Evolutionary conservation across 257 asterid species (phyloP).

Genomic region (Coffea canephora): DNA sequence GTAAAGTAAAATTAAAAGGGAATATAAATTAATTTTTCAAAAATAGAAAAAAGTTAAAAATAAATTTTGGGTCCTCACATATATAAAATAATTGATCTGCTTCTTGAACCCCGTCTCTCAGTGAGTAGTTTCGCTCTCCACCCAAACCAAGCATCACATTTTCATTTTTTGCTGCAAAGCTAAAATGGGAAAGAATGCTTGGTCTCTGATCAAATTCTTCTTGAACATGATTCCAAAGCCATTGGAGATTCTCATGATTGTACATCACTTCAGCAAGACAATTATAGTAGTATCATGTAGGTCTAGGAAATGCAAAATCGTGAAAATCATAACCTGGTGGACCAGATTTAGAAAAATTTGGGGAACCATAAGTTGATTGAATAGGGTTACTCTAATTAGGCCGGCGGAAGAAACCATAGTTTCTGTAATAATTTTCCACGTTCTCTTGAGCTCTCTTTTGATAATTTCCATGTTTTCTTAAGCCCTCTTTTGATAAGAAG

Average conservation of each 20-base stretch:
- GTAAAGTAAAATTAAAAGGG: no score
- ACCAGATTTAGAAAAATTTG: not conserved
- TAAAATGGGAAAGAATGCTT: no score
- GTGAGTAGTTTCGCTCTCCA: no score
- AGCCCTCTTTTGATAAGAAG: no score
- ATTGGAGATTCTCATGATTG: not conserved
- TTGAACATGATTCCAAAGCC: not conserved
- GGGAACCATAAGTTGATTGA: not conserved
- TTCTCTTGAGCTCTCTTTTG: not conserved
- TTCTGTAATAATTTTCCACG: not conserved
- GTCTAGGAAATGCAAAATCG: no score
- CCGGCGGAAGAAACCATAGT: not conserved
- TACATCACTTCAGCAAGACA: no score
- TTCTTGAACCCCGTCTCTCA: not conserved
- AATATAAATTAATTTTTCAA: no score
- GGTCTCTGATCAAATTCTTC: not conserved
- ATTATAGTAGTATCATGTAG: no score
- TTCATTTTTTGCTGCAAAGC: not conserved
- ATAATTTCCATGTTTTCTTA: no score
- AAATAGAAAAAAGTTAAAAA: no score
- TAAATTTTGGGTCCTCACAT: no score
- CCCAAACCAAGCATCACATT: not conserved
- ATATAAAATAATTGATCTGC: no score
- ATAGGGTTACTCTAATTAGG: not conserved
- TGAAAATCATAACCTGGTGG: not conserved